phyloP scores from a whole-genome alignment of 345 rosid species.

The Hirschfeldia incana region DNA sequence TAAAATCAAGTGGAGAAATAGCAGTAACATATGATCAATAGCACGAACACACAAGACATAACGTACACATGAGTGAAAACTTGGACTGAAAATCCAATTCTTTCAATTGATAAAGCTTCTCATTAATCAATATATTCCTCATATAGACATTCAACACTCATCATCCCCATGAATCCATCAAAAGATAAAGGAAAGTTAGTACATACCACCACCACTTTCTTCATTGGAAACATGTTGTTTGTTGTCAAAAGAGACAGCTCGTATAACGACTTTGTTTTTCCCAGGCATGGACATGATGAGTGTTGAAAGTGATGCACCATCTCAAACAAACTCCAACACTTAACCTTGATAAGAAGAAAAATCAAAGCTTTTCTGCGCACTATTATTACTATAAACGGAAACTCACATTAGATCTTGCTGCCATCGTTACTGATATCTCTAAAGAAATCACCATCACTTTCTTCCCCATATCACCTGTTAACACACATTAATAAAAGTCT shows the following conservation, averaged over 20 bases:
- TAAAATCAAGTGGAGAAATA: no score
- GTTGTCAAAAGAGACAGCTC: constrained; percentile 67
- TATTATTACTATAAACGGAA: no score
- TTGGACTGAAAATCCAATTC: neutral
- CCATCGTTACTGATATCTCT: no score
- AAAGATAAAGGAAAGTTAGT: neutral
- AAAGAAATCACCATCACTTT: no score
- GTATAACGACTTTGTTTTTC: constrained; percentile 69
- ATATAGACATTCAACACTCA: constrained; percentile 7
- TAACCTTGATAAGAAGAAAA: no score
- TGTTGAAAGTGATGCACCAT: constrained; percentile 61
- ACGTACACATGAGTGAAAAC: constrained; percentile 7
- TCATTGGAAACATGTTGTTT: constrained; percentile 34
- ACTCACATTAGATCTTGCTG: no score
- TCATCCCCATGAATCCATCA: neutral
- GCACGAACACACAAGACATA: constrained; percentile 13
- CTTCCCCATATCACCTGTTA: no score
- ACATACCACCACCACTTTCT: constrained; percentile 43
- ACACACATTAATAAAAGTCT: no score
- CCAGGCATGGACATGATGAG: constrained; percentile 71
- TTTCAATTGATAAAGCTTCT: neutral
- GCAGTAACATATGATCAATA: no score
- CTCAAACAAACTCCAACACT: constrained; percentile 31
- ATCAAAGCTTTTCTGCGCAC: no score
- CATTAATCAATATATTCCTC: constrained; percentile 6